These are phyloP conservation scores for Fusarium annulatum DNA, from an alignment of 2,329 filamentous ascomycete species.

Conservation along the genomic window DNA sequence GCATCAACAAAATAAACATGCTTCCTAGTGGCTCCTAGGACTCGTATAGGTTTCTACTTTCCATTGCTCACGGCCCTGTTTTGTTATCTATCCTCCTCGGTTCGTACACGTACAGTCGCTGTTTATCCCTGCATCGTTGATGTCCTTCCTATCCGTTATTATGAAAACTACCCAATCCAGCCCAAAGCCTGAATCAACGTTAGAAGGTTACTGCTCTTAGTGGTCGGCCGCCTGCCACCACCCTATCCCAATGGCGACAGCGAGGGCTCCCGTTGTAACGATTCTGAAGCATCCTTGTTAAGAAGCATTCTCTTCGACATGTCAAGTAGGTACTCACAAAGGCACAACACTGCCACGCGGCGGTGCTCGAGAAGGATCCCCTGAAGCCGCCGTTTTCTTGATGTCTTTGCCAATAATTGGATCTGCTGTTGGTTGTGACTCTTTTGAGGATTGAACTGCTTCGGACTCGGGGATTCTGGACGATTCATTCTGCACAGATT, in stretches of 20 bases:
- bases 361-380: conserved; percentile 13
- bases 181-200: not conserved
- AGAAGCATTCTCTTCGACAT: not conserved
- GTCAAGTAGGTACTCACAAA: conserved; percentile 27
- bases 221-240: conserved; percentile 42
- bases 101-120: conserved; percentile 17
- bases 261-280: conserved; percentile 41
- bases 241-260: conserved; percentile 41
- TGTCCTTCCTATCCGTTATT: conserved; percentile 2
- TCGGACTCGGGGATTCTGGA: not conserved
- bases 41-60: conserved; percentile 23
- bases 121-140: not conserved
- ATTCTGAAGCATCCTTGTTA: conserved; percentile 34
- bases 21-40: conserved; percentile 22
- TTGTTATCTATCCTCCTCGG: conserved; percentile 2
- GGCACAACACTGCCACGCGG: conserved; percentile 26
- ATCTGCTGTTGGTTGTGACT: not conserved
- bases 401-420: not conserved
- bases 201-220: conserved; percentile 3
- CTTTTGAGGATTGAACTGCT: not conserved
- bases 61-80: conserved; percentile 2
- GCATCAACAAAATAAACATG: conserved; percentile 17
- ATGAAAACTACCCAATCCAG: conserved; percentile 22
- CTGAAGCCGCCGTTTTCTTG: conserved; percentile 3
- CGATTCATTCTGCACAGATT: not conserved